A percentile compares a stretch with the other conserved stretches of the same genome.
Evolutionary conservation across 176 grass and related monocot genomes (phyloP).

Genomic region (sorghum (Sorghum bicolor)): Sorghum_bicolor_NCBIv3 NC_012877.2:58193501-58194000

Average conservation of each 20-base stretch:
- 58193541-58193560: background rate
- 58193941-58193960: slow-evolving; percentile 51
- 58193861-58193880: no score
- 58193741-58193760: no score
- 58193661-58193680: background rate
- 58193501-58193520: background rate
- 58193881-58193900: no score
- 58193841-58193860: no score
- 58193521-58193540: background rate
- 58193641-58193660: background rate
- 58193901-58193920: no score
- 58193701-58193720: background rate
- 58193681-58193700: background rate
- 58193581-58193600: background rate
- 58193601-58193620: background rate
- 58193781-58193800: no score
- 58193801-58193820: no score
- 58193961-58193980: slow-evolving; percentile 19
- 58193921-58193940: background rate
- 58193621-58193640: background rate
- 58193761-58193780: no score
- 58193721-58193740: background rate
- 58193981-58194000: slow-evolving; percentile 37
- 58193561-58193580: background rate
- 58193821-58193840: no score